phyloP scores from a whole-genome alignment of 208 protist species.

The Porcisia hertigi region DNA sequence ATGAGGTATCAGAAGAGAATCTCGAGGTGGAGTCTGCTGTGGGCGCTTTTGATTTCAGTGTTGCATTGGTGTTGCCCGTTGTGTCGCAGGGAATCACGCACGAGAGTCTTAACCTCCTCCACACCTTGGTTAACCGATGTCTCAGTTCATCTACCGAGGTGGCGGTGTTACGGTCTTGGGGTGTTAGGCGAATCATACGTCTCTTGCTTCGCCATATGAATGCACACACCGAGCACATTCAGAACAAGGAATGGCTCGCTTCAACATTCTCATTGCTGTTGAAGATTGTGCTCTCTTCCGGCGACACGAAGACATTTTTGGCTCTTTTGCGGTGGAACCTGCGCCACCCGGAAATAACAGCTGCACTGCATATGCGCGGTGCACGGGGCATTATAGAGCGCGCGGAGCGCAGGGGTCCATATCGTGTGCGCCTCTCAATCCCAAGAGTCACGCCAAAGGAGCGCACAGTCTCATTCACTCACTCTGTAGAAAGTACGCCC shows the following conservation, averaged over 20 bases:
- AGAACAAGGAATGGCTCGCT: slow-evolving; percentile 43
- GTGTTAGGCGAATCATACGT: slow-evolving; percentile 57
- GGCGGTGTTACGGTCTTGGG: slow-evolving; percentile 59
- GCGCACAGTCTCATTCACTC: slow-evolving; percentile 46
- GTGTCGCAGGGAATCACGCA: slow-evolving; percentile 34
- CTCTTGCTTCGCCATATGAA: slow-evolving; percentile 63
- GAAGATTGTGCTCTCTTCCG: slow-evolving; percentile 67
- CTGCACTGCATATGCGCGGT: slow-evolving; percentile 26
- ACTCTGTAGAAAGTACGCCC: slow-evolving; percentile 29
- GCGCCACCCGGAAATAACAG: slow-evolving; percentile 25
- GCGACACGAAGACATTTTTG: slow-evolving; percentile 52
- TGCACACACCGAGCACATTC: slow-evolving; percentile 10
- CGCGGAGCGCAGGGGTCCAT: slow-evolving; percentile 38
- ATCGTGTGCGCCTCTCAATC: slow-evolving; percentile 54
- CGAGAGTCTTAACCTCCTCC: slow-evolving; percentile 50
- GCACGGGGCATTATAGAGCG: slow-evolving; percentile 40
- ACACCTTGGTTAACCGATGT: slow-evolving; percentile 64
- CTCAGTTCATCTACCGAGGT: slow-evolving; percentile 29
- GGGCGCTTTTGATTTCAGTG: slow-evolving; percentile 63
- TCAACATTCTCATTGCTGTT: slow-evolving; percentile 48
- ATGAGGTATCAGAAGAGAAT: slow-evolving; percentile 11
- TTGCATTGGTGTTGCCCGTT: slow-evolving; percentile 50
- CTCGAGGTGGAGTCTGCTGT: slow-evolving; percentile 33
- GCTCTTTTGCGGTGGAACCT: slow-evolving; percentile 61
- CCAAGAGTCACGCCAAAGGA: slow-evolving; percentile 37